Evolutionary conservation across 1,139 yeast genomes (phyloP).

Genomic region (Sugiyamaella sp.): DNA sequence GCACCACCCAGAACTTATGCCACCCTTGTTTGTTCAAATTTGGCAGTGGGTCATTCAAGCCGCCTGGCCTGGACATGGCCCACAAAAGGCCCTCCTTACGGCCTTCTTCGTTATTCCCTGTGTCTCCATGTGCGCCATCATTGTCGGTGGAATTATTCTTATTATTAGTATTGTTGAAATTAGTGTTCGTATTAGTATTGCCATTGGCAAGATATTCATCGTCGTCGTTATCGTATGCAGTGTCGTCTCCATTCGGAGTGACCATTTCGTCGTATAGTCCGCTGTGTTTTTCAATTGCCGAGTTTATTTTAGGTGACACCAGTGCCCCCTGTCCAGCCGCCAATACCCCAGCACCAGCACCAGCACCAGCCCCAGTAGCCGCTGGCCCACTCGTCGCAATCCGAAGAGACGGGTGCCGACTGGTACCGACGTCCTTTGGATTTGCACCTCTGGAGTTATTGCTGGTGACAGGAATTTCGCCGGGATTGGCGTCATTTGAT

Average conservation of each 20-base stretch:
- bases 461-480: conserved; percentile 16
- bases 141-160: conserved; percentile 7
- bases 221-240: conserved; percentile 21
- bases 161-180: conserved; percentile 1
- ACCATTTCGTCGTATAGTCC: conserved; percentile 14
- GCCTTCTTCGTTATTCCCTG: conserved; percentile 12
- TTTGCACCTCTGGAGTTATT: not conserved
- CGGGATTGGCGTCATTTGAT: conserved; percentile 15
- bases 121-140: conserved; percentile 1
- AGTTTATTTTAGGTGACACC: conserved; percentile 3
- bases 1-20: conserved; percentile 90
- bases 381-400: conserved; percentile 17
- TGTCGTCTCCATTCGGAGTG: conserved; percentile 25
- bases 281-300: conserved; percentile 1
- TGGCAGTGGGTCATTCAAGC: conserved; percentile 50
- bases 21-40: conserved; percentile 75
- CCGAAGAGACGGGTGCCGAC: conserved; percentile 20
- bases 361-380: not conserved
- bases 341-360: not conserved
- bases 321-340: not conserved
- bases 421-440: conserved; percentile 4
- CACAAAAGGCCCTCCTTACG: conserved; percentile 61
- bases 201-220: conserved; percentile 13
- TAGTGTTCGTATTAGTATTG: conserved; percentile 10
- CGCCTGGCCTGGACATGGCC: conserved; percentile 51